Evolutionary conservation across 2,329 filamentous ascomycete species (phyloP).

Genomic region (Aureobasidium pullulans): DNA sequence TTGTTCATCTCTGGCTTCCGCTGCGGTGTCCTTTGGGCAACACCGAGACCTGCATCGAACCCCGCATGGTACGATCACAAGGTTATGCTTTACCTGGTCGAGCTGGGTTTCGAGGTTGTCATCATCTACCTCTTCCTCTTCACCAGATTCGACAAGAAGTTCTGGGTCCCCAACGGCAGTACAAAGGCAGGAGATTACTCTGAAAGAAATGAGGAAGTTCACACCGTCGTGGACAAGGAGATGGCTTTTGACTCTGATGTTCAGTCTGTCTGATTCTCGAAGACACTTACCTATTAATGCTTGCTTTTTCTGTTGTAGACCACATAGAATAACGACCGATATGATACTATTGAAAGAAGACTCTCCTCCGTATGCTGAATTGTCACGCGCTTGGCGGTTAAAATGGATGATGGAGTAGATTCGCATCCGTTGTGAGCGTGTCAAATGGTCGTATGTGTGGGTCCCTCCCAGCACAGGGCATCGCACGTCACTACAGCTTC

Average conservation of each 20-base stretch:
- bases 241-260: background rate
- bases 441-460: too few species aligned
- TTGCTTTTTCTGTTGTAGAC: too few species aligned
- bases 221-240: background rate
- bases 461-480: too few species aligned
- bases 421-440: too few species aligned
- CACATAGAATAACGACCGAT: too few species aligned
- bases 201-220: background rate
- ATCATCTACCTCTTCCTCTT: constrained; percentile 23
- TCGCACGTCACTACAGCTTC: too few species aligned
- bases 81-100: constrained; percentile 24
- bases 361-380: too few species aligned
- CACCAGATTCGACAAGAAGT: constrained; percentile 22
- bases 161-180: constrained; percentile 21
- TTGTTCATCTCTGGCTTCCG: constrained; percentile 22
- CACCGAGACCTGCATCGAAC: constrained; percentile 19
- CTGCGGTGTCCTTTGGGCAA: constrained; percentile 21
- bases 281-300: too few species aligned
- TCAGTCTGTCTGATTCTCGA: background rate
- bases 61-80: constrained; percentile 27
- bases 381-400: too few species aligned
- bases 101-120: constrained; percentile 25
- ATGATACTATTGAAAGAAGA: too few species aligned
- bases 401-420: too few species aligned
- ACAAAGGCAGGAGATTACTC: background rate